phyloP scores from a whole-genome alignment of 2,329 filamentous ascomycete genomes.

The Alternaria sp. region DNA sequence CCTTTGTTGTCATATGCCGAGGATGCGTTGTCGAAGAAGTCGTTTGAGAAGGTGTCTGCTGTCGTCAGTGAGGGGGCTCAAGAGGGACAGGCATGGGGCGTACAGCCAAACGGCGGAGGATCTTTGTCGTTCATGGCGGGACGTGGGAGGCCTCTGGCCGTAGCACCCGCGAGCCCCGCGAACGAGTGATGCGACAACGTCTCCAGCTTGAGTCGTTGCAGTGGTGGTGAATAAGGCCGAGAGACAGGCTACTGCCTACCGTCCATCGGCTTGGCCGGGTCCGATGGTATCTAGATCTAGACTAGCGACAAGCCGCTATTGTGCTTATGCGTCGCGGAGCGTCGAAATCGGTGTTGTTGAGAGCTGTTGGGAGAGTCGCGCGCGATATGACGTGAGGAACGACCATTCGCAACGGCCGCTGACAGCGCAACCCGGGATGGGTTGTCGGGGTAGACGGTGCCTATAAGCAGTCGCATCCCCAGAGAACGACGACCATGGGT shows the following conservation, averaged over 20 bases:
- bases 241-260: not conserved
- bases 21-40: conserved; percentile 33
- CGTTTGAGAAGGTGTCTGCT: conserved; percentile 41
- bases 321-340: not conserved
- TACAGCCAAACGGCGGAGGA: conserved; percentile 49
- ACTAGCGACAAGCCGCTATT: not conserved
- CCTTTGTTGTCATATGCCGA: conserved; percentile 29
- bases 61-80: conserved; percentile 15
- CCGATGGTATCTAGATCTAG: not conserved
- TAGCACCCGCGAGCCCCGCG: conserved; percentile 38
- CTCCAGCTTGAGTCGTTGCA: conserved; percentile 33
- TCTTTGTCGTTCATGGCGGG: conserved; percentile 48
- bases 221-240: not conserved
- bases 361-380: conserved; percentile 25
- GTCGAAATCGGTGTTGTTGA: conserved; percentile 18
- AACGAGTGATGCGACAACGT: conserved; percentile 33
- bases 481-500: conserved; percentile 19
- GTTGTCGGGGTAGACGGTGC: conserved; percentile 14
- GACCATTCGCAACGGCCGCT: conserved; percentile 16
- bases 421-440: conserved; percentile 7
- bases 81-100: conserved; percentile 8
- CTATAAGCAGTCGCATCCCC: conserved; percentile 26
- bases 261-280: conserved; percentile 3
- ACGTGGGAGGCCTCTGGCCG: conserved; percentile 36
- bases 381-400: conserved; percentile 25